phyloP scores from a whole-genome alignment of 768 basidiomycete species.

The Boletales sp. region DNA sequence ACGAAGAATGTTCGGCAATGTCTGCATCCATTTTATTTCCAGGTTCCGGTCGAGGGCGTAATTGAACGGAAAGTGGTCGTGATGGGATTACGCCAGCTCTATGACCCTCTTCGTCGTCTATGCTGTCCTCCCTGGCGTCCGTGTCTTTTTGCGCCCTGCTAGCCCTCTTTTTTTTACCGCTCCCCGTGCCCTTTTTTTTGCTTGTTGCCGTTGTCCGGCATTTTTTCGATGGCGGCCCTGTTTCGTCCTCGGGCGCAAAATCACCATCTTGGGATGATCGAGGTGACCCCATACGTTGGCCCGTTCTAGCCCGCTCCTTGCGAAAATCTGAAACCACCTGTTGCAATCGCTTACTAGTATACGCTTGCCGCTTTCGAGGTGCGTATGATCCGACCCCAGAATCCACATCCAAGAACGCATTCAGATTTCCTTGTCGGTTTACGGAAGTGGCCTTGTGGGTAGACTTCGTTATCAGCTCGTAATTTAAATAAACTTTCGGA shows the following conservation, averaged over 20 bases:
- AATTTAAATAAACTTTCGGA: not conserved
- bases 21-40: constrained; percentile 12
- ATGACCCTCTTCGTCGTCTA: constrained; percentile 10
- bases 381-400: constrained; percentile 66
- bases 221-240: constrained; percentile 31
- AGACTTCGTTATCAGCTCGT: not conserved
- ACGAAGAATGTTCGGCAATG: constrained; percentile 7
- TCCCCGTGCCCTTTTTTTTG: constrained; percentile 5
- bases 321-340: constrained; percentile 81
- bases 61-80: constrained; percentile 25
- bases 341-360: constrained; percentile 83
- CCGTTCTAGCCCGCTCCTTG: constrained; percentile 36
- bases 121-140: constrained; percentile 11
- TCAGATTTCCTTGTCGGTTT: constrained; percentile 77
- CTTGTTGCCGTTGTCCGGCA: constrained; percentile 19
- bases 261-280: constrained; percentile 25
- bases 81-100: constrained; percentile 8
- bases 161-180: constrained; percentile 5
- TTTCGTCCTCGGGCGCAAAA: constrained; percentile 24
- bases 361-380: constrained; percentile 77
- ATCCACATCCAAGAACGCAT: constrained; percentile 69
- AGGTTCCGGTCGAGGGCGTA: constrained; percentile 44
- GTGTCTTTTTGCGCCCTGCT: not conserved
- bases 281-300: constrained; percentile 11
- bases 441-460: constrained; percentile 48